Conservation (phyloP, 2,329 filamentous ascomycete species). For the Fusarium torreyae region DNA sequence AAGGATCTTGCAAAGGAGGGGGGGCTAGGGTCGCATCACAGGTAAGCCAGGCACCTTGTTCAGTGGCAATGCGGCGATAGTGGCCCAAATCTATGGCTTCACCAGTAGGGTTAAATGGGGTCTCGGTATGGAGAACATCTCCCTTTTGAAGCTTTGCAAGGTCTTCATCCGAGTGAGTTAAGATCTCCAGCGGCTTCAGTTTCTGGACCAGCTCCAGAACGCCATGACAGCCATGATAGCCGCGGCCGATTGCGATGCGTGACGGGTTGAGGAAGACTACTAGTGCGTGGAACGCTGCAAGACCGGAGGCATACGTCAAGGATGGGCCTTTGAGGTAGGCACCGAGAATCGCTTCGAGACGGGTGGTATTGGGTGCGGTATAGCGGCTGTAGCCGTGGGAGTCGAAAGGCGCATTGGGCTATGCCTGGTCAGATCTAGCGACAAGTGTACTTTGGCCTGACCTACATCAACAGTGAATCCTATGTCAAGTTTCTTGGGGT, state of each 20-base stretch:
- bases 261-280: slow-evolving; percentile 87
- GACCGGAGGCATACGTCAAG: slow-evolving; percentile 85
- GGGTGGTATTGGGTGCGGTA: slow-evolving; percentile 82
- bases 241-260: slow-evolving; percentile 83
- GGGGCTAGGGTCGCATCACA: slow-evolving; percentile 95
- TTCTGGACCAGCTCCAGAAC: slow-evolving; percentile 81
- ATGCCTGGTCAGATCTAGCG: too few species aligned
- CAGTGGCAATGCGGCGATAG: slow-evolving; percentile 80
- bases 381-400: slow-evolving; percentile 86
- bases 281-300: slow-evolving; percentile 89
- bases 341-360: slow-evolving; percentile 87
- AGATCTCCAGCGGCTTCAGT: slow-evolving; percentile 79
- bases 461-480: too few species aligned
- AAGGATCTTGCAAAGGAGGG: slow-evolving; percentile 89
- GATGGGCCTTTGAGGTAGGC: slow-evolving; percentile 78
- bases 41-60: slow-evolving; percentile 80
- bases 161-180: slow-evolving; percentile 76
- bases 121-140: slow-evolving; percentile 92
- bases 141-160: slow-evolving; percentile 77
- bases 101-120: slow-evolving; percentile 91
- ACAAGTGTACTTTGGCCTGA: too few species aligned
- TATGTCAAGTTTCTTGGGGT: too few species aligned
- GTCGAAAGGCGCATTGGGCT: too few species aligned
- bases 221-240: slow-evolving; percentile 95
- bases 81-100: slow-evolving; percentile 79